Evolutionary conservation across 2,329 filamentous ascomycete genomes (phyloP).

Genomic region (Cladosporium sp.): DNA sequence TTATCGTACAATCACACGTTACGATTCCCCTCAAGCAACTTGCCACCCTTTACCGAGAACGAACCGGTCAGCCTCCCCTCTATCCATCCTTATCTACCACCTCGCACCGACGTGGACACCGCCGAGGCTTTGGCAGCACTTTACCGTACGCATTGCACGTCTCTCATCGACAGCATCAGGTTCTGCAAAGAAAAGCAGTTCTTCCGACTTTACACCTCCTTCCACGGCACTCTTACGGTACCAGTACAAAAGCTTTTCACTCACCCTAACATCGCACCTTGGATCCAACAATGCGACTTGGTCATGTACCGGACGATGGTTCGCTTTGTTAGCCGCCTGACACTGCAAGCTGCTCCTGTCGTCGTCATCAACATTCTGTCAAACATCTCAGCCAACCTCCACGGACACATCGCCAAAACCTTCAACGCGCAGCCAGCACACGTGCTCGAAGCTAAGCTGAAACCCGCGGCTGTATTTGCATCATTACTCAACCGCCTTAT

Average conservation of each 20-base stretch:
- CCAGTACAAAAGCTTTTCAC: slow-evolving; percentile 90
- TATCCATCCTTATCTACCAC: slow-evolving; percentile 75
- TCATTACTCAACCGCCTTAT: slow-evolving; percentile 80
- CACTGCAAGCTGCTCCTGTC: slow-evolving; percentile 84
- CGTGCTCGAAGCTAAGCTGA: slow-evolving; percentile 79
- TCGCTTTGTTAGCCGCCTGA: slow-evolving; percentile 80
- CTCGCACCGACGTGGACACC: slow-evolving; percentile 77
- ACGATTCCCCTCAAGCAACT: slow-evolving; percentile 55
- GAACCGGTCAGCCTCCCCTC: slow-evolving; percentile 76
- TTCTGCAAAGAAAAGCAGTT: slow-evolving; percentile 97
- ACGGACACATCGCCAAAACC: slow-evolving; percentile 74
- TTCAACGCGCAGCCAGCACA: slow-evolving; percentile 82
- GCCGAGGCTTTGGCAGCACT: slow-evolving; percentile 80
- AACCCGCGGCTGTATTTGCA: slow-evolving; percentile 83
- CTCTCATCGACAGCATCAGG: slow-evolving; percentile 87
- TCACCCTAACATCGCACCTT: slow-evolving; percentile 73
- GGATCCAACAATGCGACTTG: slow-evolving; percentile 95
- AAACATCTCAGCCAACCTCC: slow-evolving; percentile 77
- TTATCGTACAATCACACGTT: slow-evolving; percentile 58
- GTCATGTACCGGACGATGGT: slow-evolving; percentile 97
- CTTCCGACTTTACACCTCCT: slow-evolving; percentile 89
- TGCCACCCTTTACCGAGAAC: slow-evolving; percentile 56
- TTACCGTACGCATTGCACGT: slow-evolving; percentile 92
- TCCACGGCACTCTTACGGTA: slow-evolving; percentile 93
- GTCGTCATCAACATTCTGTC: slow-evolving; percentile 80